Evolutionary conservation across 2,329 filamentous ascomycete species (phyloP).

Genomic region (Alternaria ethzedia): DNA sequence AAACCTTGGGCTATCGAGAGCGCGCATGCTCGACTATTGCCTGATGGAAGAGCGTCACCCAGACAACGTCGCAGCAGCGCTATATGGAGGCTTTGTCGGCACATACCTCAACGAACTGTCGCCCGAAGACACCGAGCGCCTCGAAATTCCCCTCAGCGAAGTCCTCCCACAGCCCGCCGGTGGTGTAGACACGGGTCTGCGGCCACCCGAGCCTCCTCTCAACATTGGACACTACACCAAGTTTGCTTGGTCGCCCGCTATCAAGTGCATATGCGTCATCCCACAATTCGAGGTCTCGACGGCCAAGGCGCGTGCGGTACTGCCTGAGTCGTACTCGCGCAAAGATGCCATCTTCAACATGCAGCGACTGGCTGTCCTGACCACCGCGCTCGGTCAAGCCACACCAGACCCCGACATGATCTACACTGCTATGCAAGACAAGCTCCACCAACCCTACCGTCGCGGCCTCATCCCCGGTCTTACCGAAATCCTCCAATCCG

Average conservation of each 20-base stretch:
- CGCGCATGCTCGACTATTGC: constrained; percentile 91
- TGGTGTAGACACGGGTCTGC: constrained; percentile 85
- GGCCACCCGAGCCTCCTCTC: constrained; percentile 84
- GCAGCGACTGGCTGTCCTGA: constrained; percentile 88
- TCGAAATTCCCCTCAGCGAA: constrained; percentile 92
- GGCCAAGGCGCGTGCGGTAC: constrained; percentile 82
- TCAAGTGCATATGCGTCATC: constrained; percentile 96
- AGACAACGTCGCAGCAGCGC: constrained; percentile 78
- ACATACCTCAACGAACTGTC: constrained; percentile 93
- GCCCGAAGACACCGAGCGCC: constrained; percentile 85
- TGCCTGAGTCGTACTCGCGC: constrained; percentile 80
- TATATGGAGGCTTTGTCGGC: constrained; percentile 95
- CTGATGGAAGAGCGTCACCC: constrained; percentile 81
- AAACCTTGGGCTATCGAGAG: constrained; percentile 75
- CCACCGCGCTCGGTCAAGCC: constrained; percentile 85
- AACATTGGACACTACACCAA: constrained; percentile 97
- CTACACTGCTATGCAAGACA: constrained; percentile 98
- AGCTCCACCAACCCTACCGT: constrained; percentile 95
- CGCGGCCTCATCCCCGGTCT: constrained; percentile 90
- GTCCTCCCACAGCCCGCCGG: constrained; percentile 90
- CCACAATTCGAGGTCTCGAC: constrained; percentile 97
- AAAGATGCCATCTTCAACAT: constrained; percentile 94
- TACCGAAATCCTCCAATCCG: constrained; percentile 86
- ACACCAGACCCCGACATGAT: constrained; percentile 93
- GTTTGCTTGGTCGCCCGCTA: constrained; percentile 90